Conservation (phyloP, 2,329 filamentous ascomycete species). For the Fusarium piperis region DNA sequence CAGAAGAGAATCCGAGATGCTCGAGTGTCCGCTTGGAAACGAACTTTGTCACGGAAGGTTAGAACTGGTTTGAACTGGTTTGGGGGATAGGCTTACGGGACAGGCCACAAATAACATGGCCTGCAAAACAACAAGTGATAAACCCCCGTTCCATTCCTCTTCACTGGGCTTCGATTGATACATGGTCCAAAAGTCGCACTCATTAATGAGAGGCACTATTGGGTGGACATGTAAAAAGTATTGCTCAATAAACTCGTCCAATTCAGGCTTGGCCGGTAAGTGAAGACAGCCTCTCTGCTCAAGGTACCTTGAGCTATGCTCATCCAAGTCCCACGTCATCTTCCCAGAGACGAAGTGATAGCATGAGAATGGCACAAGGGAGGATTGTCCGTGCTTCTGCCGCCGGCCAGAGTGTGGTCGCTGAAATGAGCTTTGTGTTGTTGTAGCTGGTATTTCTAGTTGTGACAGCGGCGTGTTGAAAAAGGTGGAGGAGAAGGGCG, state of each 20-base stretch:
- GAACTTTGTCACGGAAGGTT: not conserved
- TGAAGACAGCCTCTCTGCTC: conserved; percentile 24
- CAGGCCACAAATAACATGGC: conserved; percentile 32
- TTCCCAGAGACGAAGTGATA: conserved; percentile 3
- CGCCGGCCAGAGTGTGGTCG: not conserved
- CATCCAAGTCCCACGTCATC: not conserved
- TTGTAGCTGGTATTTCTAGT: not conserved
- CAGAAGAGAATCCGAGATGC: not conserved
- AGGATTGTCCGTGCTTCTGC: not conserved
- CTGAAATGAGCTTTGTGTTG: not conserved
- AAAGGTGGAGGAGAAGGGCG: too few relatives aligned
- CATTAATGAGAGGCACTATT: conserved; percentile 32
- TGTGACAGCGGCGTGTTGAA: not conserved
- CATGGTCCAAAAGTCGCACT: conserved; percentile 31
- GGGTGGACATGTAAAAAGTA: conserved; percentile 40
- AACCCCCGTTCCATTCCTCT: not conserved
- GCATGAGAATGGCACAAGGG: not conserved
- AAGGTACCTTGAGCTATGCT: not conserved
- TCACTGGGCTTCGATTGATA: conserved; percentile 16
- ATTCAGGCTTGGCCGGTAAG: conserved; percentile 15
- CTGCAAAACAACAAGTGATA: conserved; percentile 25
- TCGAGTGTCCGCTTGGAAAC: not conserved
- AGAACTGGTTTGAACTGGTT: not conserved
- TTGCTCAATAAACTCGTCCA: conserved; percentile 32
- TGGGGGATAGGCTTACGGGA: conserved; percentile 13